These are phyloP conservation scores for Anthoceros angustus DNA, from an alignment of 225 moss, liverwort and hornwort genomes.

Conservation along the genomic window DNA sequence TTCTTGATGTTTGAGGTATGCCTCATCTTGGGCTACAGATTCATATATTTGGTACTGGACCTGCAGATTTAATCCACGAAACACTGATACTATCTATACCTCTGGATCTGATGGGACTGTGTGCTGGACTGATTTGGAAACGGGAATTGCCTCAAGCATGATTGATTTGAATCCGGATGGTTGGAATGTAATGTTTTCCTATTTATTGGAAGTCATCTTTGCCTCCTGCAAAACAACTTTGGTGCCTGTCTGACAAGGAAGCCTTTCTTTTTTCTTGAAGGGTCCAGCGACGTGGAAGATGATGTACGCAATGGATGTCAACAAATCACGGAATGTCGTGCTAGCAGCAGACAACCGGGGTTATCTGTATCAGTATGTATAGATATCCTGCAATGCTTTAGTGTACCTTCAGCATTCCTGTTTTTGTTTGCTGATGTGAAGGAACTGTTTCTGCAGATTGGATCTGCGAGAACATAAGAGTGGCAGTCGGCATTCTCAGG, in stretches of 20 bases:
- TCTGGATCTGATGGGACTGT: constrained; percentile 67
- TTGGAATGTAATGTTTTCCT: constrained; percentile 42
- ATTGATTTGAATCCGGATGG: constrained; percentile 69
- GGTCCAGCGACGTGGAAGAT: constrained; percentile 63
- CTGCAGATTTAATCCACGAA: constrained; percentile 56
- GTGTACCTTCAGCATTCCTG: background rate
- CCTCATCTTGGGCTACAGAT: background rate
- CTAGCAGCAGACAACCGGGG: constrained; percentile 64
- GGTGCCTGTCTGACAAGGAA: background rate
- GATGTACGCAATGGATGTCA: constrained; percentile 71
- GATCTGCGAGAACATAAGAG: constrained; percentile 47
- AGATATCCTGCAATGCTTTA: constrained; percentile 2
- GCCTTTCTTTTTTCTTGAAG: constrained; percentile 14
- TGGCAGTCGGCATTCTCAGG: background rate
- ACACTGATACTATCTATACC: constrained; percentile 55
- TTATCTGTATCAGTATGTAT: constrained; percentile 47
- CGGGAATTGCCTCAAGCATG: constrained; percentile 41
- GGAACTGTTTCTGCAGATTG: constrained; percentile 26
- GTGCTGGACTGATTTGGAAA: constrained; percentile 57
- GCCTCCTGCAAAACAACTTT: background rate
- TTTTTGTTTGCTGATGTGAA: background rate
- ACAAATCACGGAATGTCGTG: constrained; percentile 34
- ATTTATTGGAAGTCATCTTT: background rate
- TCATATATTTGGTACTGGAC: background rate
- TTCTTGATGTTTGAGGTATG: background rate